These are phyloP conservation scores for Histomonas meleagridis DNA, from an alignment of 208 protist species.

Conservation along the genomic window DNA sequence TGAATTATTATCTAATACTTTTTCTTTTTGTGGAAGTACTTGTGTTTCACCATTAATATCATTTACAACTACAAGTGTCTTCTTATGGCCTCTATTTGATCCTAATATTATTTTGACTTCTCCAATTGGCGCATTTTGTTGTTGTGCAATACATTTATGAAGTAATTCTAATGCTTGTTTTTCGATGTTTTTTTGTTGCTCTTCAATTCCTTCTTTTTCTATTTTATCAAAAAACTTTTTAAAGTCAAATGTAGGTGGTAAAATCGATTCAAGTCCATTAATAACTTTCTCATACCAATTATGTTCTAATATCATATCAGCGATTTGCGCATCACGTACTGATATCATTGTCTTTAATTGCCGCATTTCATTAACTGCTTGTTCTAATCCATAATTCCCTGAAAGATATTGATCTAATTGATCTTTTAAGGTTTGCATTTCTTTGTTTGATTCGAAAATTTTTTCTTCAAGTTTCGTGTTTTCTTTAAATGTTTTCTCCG, in stretches of 20 bases:
- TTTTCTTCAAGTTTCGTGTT: background rate
- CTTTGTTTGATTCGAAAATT: background rate
- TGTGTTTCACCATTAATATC: background rate
- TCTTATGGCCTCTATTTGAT: background rate
- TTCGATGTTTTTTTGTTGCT: background rate
- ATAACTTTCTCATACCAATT: background rate
- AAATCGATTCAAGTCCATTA: background rate
- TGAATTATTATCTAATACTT: too few relatives aligned
- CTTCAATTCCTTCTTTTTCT: background rate
- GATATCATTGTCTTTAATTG: conserved; percentile 5
- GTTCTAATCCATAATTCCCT: background rate
- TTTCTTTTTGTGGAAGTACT: too few relatives aligned
- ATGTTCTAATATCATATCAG: background rate
- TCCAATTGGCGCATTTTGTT: background rate
- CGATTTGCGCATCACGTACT: conserved; percentile 2
- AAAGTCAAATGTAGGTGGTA: background rate
- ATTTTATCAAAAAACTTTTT: background rate
- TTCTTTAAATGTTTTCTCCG: background rate
- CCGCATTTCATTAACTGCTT: background rate
- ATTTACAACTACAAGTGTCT: background rate
- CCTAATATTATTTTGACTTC: conserved; percentile 21
- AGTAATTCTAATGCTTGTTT: background rate
- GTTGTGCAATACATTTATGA: background rate
- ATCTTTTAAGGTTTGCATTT: background rate
- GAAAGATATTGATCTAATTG: background rate